phyloP scores from a whole-genome alignment of 2,329 filamentous ascomycete species.

The Apiospora sp. region DNA sequence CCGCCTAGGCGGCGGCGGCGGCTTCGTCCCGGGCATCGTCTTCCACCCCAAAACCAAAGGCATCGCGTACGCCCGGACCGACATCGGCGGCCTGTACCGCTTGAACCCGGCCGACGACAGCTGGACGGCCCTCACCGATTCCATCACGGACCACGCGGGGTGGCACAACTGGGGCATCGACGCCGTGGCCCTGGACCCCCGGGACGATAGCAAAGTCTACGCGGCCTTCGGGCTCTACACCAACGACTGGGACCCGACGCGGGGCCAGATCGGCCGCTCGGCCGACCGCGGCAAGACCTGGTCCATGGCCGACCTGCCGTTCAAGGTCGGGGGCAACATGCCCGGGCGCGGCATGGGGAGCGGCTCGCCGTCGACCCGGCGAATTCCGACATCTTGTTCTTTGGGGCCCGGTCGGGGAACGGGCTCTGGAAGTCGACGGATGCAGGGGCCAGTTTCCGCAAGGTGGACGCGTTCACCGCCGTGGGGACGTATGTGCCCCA shows the following conservation, averaged over 20 bases:
- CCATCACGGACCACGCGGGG: constrained; percentile 49
- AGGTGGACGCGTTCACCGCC: constrained; percentile 60
- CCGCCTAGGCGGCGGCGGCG: constrained; percentile 62
- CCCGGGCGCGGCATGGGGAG: constrained; percentile 66
- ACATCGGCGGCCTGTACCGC: constrained; percentile 65
- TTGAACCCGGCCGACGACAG: constrained; percentile 62
- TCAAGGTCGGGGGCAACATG: constrained; percentile 70
- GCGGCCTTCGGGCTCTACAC: constrained; percentile 66
- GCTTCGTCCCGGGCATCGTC: constrained; percentile 64
- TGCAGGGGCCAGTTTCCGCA: constrained; percentile 60
- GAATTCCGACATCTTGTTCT: constrained; percentile 64
- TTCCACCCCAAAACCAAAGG: constrained; percentile 61
- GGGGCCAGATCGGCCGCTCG: constrained; percentile 62
- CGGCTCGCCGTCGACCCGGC: constrained; percentile 65
- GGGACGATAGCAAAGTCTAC: constrained; percentile 60
- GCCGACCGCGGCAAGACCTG: constrained; percentile 63
- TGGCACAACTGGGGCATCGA: constrained; percentile 67
- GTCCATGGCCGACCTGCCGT: constrained; percentile 56
- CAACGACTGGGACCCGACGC: constrained; percentile 65
- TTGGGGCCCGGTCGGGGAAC: constrained; percentile 65
- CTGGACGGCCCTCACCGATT: constrained; percentile 62
- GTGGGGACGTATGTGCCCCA: constrained; percentile 57
- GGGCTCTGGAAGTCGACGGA: constrained; percentile 67
- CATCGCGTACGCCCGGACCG: constrained; percentile 62
- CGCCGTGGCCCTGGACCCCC: constrained; percentile 62